phyloP scores from a whole-genome alignment of 257 asterid genomes.

The Sherardia arvensis region DNA sequence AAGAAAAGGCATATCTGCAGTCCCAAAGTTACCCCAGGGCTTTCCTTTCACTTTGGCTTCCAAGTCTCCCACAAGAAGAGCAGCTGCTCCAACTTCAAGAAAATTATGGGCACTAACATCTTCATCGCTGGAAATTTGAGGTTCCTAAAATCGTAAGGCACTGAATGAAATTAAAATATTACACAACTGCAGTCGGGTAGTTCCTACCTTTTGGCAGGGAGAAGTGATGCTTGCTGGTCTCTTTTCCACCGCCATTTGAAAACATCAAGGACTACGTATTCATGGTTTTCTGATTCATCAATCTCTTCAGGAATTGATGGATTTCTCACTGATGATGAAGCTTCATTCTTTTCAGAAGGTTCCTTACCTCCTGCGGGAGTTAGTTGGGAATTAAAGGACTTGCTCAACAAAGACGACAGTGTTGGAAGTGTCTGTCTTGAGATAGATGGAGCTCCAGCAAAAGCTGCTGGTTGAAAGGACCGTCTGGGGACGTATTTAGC shows the following conservation, averaged over 20 bases:
- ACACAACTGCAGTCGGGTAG: conserved; percentile 16
- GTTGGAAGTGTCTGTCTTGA: conserved; percentile 91
- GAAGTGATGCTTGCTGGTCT: conserved; percentile 64
- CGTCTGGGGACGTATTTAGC: conserved; percentile 87
- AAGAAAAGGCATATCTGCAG: conserved; percentile 84
- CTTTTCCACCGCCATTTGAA: conserved; percentile 97
- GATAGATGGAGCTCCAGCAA: conserved; percentile 82
- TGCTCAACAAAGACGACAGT: conserved; percentile 83
- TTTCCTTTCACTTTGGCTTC: conserved; percentile 93
- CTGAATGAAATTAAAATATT: neutral
- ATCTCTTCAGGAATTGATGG: conserved; percentile 73
- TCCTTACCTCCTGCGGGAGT: conserved; percentile 77
- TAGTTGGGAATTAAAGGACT: conserved; percentile 82
- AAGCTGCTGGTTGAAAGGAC: conserved; percentile 92
- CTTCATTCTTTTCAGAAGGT: conserved; percentile 70
- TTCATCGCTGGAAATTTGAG: conserved; percentile 60
- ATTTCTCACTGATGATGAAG: conserved; percentile 62
- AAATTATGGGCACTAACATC: conserved; percentile 66
- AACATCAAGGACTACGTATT: conserved; percentile 71
- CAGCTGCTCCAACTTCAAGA: conserved; percentile 98
- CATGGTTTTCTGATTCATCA: conserved; percentile 67
- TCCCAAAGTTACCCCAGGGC: conserved; percentile 78
- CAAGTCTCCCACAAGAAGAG: conserved; percentile 97
- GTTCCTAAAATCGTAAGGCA: conserved; percentile 20
- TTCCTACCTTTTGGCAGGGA: conserved; percentile 71